phyloP scores from a whole-genome alignment of 805 yeast genomes.

The Candida stauntonica region DNA sequence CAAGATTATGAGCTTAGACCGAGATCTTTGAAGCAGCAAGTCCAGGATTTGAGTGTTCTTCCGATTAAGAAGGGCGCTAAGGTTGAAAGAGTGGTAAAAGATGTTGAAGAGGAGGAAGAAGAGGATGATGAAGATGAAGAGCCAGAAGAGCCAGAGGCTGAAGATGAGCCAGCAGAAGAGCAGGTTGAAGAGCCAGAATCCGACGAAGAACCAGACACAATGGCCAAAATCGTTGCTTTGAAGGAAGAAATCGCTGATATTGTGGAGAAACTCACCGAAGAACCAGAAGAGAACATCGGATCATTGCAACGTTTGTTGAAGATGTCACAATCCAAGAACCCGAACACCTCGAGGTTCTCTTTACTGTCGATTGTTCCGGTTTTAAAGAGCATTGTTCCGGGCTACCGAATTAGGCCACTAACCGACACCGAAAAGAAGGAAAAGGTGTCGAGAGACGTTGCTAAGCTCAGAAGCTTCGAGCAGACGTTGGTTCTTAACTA shows the following conservation, averaged over 20 bases:
- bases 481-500: conserved; percentile 70
- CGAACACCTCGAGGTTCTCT: conserved; percentile 65
- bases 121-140: conserved; percentile 26
- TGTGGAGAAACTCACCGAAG: conserved; percentile 75
- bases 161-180: conserved; percentile 25
- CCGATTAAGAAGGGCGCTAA: conserved; percentile 80
- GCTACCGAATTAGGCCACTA: conserved; percentile 79
- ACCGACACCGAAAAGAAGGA: conserved; percentile 78
- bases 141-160: conserved; percentile 26
- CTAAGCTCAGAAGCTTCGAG: conserved; percentile 73
- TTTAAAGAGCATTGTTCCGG: conserved; percentile 81
- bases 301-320: conserved; percentile 61
- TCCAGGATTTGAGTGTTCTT: conserved; percentile 56
- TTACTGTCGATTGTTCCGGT: conserved; percentile 78
- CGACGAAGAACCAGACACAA: conserved; percentile 39
- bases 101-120: conserved; percentile 18
- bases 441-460: conserved; percentile 79
- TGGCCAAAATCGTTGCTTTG: conserved; percentile 51
- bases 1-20: conserved; percentile 77
- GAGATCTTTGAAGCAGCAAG: conserved; percentile 45
- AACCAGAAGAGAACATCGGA: conserved; percentile 80
- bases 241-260: conserved; percentile 82
- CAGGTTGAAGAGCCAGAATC: conserved; percentile 27
- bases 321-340: conserved; percentile 65
- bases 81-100: conserved; percentile 58